Evolutionary conservation across 1,284 basidiomycete species (phyloP).

Genomic region (Hymenochaete sp.): DNA sequence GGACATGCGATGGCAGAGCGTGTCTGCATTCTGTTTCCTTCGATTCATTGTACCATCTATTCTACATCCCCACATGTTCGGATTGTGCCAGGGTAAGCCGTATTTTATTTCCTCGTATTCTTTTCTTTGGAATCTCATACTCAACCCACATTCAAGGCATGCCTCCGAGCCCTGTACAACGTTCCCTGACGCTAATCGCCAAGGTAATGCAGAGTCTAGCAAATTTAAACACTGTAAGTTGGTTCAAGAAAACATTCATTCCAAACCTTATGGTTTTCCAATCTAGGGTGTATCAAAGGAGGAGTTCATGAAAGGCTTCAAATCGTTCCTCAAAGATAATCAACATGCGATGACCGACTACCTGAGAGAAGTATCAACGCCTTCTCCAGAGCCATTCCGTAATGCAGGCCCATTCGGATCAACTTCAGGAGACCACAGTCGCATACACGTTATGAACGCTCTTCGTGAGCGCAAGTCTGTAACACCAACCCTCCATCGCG

Average conservation of each 20-base stretch:
- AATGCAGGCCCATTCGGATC: constrained; percentile 24
- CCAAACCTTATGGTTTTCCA: constrained; percentile 1
- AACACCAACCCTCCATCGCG: constrained; percentile 51
- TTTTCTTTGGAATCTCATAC: too few species aligned
- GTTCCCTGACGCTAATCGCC: constrained; percentile 68
- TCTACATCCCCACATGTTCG: constrained; percentile 69
- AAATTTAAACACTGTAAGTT: constrained; percentile 61
- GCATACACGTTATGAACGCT: constrained; percentile 43
- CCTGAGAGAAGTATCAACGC: constrained; percentile 58
- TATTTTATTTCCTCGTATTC: constrained; percentile 48
- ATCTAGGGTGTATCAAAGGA: constrained; percentile 56
- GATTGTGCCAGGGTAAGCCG: constrained; percentile 55
- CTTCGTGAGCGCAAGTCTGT: constrained; percentile 44
- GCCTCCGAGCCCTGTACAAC: constrained; percentile 53
- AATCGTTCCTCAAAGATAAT: constrained; percentile 54
- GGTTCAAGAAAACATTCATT: constrained; percentile 4
- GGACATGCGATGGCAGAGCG: constrained; percentile 67
- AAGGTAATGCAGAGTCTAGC: constrained; percentile 75
- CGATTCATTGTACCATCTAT: constrained; percentile 79
- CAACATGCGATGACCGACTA: constrained; percentile 66
- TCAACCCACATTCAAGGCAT: constrained; percentile 39
- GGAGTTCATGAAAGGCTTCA: constrained; percentile 62
- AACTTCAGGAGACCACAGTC: constrained; percentile 39
- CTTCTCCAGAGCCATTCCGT: constrained; percentile 30
- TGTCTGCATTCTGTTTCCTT: constrained; percentile 79